Evolutionary conservation across 2,329 filamentous ascomycete species (phyloP), one percentile per base, ranked within the genome.

Genomic region (Pestalotiopsis sp.): DNA sequence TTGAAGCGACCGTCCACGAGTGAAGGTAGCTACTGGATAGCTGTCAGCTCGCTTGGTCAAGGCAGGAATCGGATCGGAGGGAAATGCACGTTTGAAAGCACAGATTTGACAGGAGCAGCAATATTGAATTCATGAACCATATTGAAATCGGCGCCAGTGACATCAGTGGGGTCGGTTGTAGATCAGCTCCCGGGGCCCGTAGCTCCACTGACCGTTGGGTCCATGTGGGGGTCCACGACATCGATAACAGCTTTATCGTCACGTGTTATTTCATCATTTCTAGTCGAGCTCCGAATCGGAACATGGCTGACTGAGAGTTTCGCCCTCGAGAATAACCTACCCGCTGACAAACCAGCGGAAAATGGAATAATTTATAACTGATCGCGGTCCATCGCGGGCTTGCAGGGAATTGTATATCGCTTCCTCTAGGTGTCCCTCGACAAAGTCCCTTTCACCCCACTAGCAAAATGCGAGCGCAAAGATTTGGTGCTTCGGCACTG

Each of bases 391-490:
- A 68, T 69, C 58, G 27, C 36, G 56, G 67, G 60, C 68, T 73
- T 56, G 57, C 27, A 67, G 9, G 63, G 65, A 25, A 36, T 39
- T 1, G 13, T 17, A 7, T 14, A 27, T 23, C 59, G 17, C 17
- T 63, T 23, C 5, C 20, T 23, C 25, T 4, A 27, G 12, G 6
- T 13, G 27, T 45, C 36, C 39, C 38, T 31, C 13, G 7, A 52
- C 56, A 14, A 66, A 17, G 2, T 2, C 7, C 14, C 36, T 7
- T 20, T 20, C 25, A 17, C 13, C 14, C 11, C 12, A 2, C 11
- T 20, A 61, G 63, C 66, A 70, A n/a, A 60, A 77, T 78, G 75
- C 74, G 66, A 63, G 68, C 71, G 41, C 74, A 72, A 58, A 68
- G 61, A 58, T 71, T 71, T 68, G 72, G 71, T 52, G 64, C 71